phyloP scores from a whole-genome alignment of 1,284 basidiomycete genomes.

The Microbotryum violaceum region DNA sequence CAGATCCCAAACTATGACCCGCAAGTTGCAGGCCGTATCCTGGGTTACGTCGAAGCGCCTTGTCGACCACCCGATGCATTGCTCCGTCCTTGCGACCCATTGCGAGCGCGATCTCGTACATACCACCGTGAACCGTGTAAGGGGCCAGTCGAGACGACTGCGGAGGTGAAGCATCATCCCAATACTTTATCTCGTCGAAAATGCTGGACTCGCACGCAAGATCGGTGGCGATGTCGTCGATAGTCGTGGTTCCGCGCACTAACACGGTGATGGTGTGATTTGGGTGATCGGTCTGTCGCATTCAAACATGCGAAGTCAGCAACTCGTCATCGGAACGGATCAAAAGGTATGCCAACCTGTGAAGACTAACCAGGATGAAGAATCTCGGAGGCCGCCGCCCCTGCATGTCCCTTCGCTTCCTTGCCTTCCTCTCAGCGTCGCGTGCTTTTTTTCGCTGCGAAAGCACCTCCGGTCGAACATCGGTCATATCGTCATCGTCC shows the following conservation, averaged over 20 bases:
- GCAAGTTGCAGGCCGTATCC: conserved; percentile 54
- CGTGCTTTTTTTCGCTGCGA: not conserved
- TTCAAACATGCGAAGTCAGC: too few species aligned
- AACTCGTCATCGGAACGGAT: not conserved
- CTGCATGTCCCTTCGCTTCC: not conserved
- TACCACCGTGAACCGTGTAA: conserved; percentile 64
- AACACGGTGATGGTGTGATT: conserved; percentile 34
- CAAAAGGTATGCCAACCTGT: too few species aligned
- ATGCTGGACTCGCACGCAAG: conserved; percentile 37
- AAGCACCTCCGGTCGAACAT: too few species aligned
- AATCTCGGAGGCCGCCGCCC: conserved; percentile 7
- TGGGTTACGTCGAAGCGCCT: conserved; percentile 59
- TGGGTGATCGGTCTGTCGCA: conserved; percentile 31
- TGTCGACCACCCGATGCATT: conserved; percentile 63
- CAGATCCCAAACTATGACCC: conserved; percentile 82
- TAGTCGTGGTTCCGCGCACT: conserved; percentile 36
- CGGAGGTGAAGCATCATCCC: conserved; percentile 4
- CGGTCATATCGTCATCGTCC: not conserved
- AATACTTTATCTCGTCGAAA: conserved; percentile 14
- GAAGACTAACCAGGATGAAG: conserved; percentile 3
- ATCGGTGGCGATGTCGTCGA: conserved; percentile 39
- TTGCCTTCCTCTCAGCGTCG: not conserved
- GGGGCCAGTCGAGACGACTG: not conserved
- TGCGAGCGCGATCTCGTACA: conserved; percentile 64
- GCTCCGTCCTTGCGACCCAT: conserved; percentile 70